phyloP scores from a whole-genome alignment of 1,284 basidiomycete species.

The Ceratobasidium sp. region DNA sequence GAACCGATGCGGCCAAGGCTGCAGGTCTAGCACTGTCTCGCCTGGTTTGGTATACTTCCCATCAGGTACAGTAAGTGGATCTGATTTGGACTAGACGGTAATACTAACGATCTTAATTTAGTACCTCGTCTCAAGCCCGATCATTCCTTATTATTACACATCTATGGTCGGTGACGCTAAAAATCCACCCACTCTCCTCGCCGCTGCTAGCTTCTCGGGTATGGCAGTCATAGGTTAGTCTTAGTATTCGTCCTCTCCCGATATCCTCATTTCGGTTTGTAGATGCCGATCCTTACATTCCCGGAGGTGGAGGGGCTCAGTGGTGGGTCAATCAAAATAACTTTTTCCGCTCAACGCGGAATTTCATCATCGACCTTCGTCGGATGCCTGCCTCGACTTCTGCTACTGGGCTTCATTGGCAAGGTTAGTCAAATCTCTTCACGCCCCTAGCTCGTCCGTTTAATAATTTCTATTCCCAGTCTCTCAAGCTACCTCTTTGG shows the following conservation, averaged over 20 bases:
- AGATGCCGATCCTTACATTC: slow-evolving; percentile 55
- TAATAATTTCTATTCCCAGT: slow-evolving; percentile 76
- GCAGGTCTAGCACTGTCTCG: slow-evolving; percentile 53
- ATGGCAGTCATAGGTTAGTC: slow-evolving; percentile 54
- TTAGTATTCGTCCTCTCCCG: not conserved
- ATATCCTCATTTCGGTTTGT: not conserved
- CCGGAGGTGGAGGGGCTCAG: slow-evolving; percentile 47
- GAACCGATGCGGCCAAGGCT: slow-evolving; percentile 53
- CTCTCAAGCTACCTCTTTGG: slow-evolving; percentile 80
- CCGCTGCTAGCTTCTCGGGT: slow-evolving; percentile 53
- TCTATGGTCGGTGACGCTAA: slow-evolving; percentile 53
- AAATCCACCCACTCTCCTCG: slow-evolving; percentile 52
- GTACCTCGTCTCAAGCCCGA: slow-evolving; percentile 55
- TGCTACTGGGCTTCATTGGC: slow-evolving; percentile 69
- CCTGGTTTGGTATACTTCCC: slow-evolving; percentile 58
- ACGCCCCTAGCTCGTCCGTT: not conserved
- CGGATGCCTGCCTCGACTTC: slow-evolving; percentile 64
- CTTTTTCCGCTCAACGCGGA: slow-evolving; percentile 50
- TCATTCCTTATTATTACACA: slow-evolving; percentile 55
- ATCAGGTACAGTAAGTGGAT: slow-evolving; percentile 45
- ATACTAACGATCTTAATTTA: too few species aligned
- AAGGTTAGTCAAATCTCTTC: slow-evolving; percentile 3
- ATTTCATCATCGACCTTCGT: slow-evolving; percentile 52
- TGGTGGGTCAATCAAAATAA: slow-evolving; percentile 46
- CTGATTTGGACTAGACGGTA: too few species aligned